These are phyloP conservation scores for Nakazawaea ambrosiae DNA, from an alignment of 805 yeast genomes.

Conservation along the genomic window DNA sequence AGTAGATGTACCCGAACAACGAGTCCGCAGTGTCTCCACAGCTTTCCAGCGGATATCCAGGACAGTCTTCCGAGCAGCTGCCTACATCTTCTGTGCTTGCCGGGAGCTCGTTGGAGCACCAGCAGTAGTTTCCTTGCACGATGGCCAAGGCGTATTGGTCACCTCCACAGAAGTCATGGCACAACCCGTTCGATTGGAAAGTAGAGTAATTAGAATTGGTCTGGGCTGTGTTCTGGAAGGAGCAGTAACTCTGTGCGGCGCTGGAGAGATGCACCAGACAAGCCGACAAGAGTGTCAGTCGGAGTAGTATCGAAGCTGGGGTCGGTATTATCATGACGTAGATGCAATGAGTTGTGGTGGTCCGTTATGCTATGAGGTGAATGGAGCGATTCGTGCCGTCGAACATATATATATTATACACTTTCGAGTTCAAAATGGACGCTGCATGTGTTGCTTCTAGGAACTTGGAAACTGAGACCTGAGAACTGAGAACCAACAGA, in stretches of 20 bases:
- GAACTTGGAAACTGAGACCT: no score
- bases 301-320: no score
- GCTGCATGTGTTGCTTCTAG: no score
- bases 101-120: slow-evolving; percentile 43
- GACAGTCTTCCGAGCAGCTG: slow-evolving; percentile 34
- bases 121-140: slow-evolving; percentile 35
- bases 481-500: no score
- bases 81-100: slow-evolving; percentile 26
- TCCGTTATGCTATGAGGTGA: no score
- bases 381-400: no score
- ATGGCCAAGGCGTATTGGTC: slow-evolving; percentile 34
- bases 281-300: background rate
- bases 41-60: slow-evolving; percentile 34
- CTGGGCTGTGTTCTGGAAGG: slow-evolving; percentile 21
- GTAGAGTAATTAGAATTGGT: slow-evolving; percentile 10
- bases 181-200: slow-evolving; percentile 33
- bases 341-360: no score
- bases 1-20: slow-evolving; percentile 18
- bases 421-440: no score
- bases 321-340: no score
- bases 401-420: no score
- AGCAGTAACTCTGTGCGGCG: slow-evolving; percentile 15
- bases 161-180: slow-evolving; percentile 29
- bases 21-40: slow-evolving; percentile 26
- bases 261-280: background rate